Base-by-base conservation (phyloP, 768 basidiomycete species). In the Basidioascus undulatus region DNA sequence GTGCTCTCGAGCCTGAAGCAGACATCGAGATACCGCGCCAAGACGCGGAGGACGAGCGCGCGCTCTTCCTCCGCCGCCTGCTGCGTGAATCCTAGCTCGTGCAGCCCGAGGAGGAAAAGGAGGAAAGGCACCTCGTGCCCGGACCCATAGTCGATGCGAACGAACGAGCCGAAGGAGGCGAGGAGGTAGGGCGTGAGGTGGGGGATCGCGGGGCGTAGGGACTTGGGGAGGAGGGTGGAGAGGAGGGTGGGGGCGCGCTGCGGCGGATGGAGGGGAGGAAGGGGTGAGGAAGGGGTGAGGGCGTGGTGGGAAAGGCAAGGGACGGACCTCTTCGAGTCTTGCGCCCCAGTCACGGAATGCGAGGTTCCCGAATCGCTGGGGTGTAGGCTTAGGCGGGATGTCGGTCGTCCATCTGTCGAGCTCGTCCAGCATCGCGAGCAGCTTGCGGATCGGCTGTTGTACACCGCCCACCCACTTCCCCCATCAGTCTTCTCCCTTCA, bases 131-230 rank as follows among this genome's bases (percentile, higher is more conserved):
- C 68, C 62, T 96, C 92, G 51, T 98, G 92, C 1, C 92, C 92
- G 4, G 82, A 84, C 1, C 92, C 89, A 54, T 94, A 96, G 63
- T 98, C 92, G 61, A 96, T 72, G 41, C 92, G 71, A 11, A 69
- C 67, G 51, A 82, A 77, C 4, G 79, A 84, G 7, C 92, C 92
- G 56, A 96, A 94, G 1, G 84, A 76, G 3, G 71, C 64, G 40
- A 77, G 50, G 24, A 94, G 58, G 48, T 89, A 79, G 1, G 84
- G 81, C 27, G 71, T 69, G 39, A 94, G 54, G 41, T 75, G 70
- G 2, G 73, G 72, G 28, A 72, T 61, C 6, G 64, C 66, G 13
- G 57, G 45, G 16, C 53, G 53, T 31, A 63, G 63, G 12, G 61
- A 55, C 12, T 61, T 43, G 5, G 67, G 65, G 9, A 83, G 61